These are phyloP conservation scores for Spongispora temasekensis DNA, from an alignment of 1,284 basidiomycete species.

Conservation along the genomic window DNA sequence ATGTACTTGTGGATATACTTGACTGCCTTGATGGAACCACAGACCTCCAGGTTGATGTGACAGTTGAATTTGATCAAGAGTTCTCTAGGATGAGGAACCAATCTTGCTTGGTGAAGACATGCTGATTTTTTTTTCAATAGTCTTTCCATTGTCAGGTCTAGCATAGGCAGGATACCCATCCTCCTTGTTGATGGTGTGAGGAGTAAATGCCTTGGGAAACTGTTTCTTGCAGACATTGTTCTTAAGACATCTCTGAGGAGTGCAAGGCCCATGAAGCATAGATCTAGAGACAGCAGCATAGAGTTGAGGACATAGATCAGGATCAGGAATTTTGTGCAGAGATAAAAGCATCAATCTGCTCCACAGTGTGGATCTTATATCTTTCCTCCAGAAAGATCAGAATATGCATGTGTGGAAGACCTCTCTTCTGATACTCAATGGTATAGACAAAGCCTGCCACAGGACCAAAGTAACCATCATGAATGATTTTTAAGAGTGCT, in stretches of 20 bases:
- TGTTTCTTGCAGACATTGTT: conserved; percentile 7
- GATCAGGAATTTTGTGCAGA: conserved; percentile 8
- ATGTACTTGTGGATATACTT: conserved; percentile 50
- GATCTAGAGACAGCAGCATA: neutral
- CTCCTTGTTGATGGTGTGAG: conserved; percentile 7
- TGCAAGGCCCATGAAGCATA: conserved; percentile 13
- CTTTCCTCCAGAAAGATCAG: too few relatives aligned
- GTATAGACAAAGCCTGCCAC: too few relatives aligned
- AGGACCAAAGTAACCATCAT: too few relatives aligned
- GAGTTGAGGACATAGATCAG: neutral
- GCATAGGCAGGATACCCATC: conserved; percentile 16
- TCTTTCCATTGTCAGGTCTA: conserved; percentile 10
- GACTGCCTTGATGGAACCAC: conserved; percentile 27
- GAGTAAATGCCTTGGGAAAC: conserved; percentile 3
- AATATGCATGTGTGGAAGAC: too few relatives aligned
- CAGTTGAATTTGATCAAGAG: too few relatives aligned
- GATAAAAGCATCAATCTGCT: conserved; percentile 7
- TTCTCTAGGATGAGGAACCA: conserved; percentile 9
- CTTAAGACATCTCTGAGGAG: conserved; percentile 8
- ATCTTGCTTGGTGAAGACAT: conserved; percentile 4
- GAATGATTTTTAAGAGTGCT: too few relatives aligned
- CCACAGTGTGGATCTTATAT: too few relatives aligned
- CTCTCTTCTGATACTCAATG: too few relatives aligned
- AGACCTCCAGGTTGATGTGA: conserved; percentile 50
- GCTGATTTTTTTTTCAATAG: neutral